Base-by-base conservation (phyloP, 805 yeast genomes). In the Cyberlindnera suaveolens region DNA sequence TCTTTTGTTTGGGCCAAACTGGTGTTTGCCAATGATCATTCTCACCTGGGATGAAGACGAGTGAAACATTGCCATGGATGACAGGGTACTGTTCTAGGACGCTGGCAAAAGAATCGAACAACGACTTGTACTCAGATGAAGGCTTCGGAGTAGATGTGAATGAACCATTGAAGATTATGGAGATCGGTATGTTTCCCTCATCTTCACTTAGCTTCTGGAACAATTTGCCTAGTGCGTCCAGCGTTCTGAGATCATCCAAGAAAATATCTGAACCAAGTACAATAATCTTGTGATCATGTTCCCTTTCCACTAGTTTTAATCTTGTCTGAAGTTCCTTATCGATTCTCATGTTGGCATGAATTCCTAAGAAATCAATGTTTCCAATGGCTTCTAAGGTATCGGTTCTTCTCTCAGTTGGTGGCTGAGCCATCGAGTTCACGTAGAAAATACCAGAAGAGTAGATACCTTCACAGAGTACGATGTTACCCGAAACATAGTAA, bases 21-120 rank as follows among this genome's bases (percentile, higher is more conserved):
- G 82, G 70, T 1, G 93, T 77, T 31, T 81, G 80, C 97, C 98
- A 93, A 0, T 96, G 96, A 63, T 93, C 99, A 52, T 87, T 85
- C 34, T 78, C 77, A 1, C 99, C 98, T 0, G 98, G 97, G 1
- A 91, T 67, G 45, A 93, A 76, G 1, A 88, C 65, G 26, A 93
- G 62, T 40, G 82, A 79, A 26, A 84, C 71, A 6, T 65, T 57
- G 7, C 65, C 57, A 13, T 79, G 65, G 6, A 88, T 62, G 4
- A 61, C 57, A 0, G 87, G 84, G 52, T 67, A 85, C 38, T 73
- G 69, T 9, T 81, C 74, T 16, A 93, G 56, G 3, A 87, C 54
- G 3, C 71, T 68, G 0, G 95, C 91, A 14, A 93, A 67, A 3
- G 78, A 68, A 54, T 90, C 96, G 63, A 93, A 90, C 20, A 75